These are phyloP conservation scores for Fusarium concolor DNA, from an alignment of 2,329 filamentous ascomycete species.

Conservation along the genomic window DNA sequence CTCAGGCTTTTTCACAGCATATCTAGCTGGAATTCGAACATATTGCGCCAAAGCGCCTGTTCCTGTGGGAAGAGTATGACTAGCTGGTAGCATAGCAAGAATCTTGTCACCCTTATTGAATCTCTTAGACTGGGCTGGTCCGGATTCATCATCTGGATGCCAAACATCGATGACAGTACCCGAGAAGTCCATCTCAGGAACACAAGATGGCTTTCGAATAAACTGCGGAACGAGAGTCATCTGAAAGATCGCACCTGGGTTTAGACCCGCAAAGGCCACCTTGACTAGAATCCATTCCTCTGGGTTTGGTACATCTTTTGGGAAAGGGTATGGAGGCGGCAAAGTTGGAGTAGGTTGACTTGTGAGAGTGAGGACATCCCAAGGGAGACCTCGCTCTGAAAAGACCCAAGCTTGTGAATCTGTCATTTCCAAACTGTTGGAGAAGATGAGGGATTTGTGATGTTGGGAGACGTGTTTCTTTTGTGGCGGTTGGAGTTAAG, in stretches of 20 bases:
- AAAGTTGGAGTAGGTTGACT: background rate
- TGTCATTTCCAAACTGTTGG: background rate
- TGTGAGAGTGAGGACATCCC: slow-evolving; percentile 1
- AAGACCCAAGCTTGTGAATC: slow-evolving; percentile 8
- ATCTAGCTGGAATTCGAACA: slow-evolving; percentile 51
- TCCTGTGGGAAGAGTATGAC: slow-evolving; percentile 30
- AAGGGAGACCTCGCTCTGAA: background rate
- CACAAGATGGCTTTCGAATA: slow-evolving; percentile 50
- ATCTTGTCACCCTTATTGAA: slow-evolving; percentile 12
- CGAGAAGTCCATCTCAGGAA: slow-evolving; percentile 59
- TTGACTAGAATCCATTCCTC: slow-evolving; percentile 56
- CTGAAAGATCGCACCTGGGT: slow-evolving; percentile 57
- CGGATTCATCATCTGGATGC: slow-evolving; percentile 38
- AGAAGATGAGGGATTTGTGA: background rate
- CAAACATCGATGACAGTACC: slow-evolving; percentile 55
- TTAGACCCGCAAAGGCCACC: slow-evolving; percentile 58
- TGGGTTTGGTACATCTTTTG: slow-evolving; percentile 42
- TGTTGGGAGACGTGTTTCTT: background rate
- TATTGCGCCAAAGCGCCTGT: slow-evolving; percentile 56
- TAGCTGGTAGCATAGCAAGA: slow-evolving; percentile 6
- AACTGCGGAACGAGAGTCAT: slow-evolving; percentile 56
- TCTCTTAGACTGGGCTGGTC: slow-evolving; percentile 15
- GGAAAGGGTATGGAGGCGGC: slow-evolving; percentile 39
- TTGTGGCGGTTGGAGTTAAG: background rate
- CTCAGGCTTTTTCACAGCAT: slow-evolving; percentile 50